These are phyloP conservation scores for Trichoderma gracile DNA, from an alignment of 2,329 filamentous ascomycete genomes.

Conservation along the genomic window DNA sequence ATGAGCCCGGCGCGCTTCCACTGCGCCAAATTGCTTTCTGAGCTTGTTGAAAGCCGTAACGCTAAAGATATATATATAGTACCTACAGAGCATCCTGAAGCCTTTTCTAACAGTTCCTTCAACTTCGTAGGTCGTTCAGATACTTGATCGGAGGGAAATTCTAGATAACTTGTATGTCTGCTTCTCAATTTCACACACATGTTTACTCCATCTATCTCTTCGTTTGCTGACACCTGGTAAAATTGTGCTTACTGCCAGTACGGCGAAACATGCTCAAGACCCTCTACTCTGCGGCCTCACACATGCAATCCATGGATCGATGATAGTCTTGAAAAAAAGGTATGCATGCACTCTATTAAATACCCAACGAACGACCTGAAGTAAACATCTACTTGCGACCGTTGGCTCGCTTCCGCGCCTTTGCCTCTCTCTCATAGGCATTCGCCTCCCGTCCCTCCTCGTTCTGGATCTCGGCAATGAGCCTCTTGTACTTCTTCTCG, in stretches of 20 bases:
- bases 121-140: no score
- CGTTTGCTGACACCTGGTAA: no score
- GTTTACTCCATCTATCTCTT: no score
- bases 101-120: no score
- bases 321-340: neutral
- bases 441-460: conserved; percentile 87
- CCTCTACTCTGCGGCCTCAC: no score
- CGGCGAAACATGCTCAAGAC: no score
- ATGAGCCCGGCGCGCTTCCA: no score
- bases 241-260: no score
- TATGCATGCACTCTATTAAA: conserved; percentile 19
- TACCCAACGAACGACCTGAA: neutral
- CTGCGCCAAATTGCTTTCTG: conserved; percentile 34
- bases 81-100: no score
- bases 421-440: conserved; percentile 84
- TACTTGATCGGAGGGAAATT: no score
- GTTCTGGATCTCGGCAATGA: conserved; percentile 93
- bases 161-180: no score
- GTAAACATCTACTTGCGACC: conserved; percentile 20
- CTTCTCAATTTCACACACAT: no score
- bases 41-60: neutral
- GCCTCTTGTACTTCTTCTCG: conserved; percentile 90
- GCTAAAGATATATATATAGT: neutral
- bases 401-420: conserved; percentile 65
- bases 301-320: neutral